Conservation (phyloP, 2,329 filamentous ascomycete genomes). For the Thelonectria blattea region DNA sequence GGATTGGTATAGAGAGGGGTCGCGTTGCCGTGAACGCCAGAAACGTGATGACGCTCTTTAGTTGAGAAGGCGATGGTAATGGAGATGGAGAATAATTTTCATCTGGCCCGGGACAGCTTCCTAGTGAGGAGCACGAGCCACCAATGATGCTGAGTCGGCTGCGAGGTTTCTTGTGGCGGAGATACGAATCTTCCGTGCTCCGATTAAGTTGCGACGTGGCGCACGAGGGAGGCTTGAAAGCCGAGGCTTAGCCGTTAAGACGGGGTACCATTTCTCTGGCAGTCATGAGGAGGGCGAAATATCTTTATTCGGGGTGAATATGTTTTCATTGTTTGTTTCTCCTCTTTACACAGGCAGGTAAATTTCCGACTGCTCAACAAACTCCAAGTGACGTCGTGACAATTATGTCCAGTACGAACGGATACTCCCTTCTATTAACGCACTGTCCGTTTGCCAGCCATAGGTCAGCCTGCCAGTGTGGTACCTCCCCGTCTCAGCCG, state of each 20-base stretch:
- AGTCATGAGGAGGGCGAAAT: not conserved
- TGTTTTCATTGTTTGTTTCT: too few relatives aligned
- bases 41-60: constrained; percentile 41
- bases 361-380: too few relatives aligned
- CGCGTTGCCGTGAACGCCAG: constrained; percentile 39
- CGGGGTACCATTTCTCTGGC: not conserved
- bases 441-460: too few relatives aligned
- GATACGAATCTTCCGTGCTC: constrained; percentile 28
- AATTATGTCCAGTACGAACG: too few relatives aligned
- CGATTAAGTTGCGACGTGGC: constrained; percentile 7
- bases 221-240: not conserved
- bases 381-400: too few relatives aligned
- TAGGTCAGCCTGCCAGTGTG: too few relatives aligned
- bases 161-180: constrained; percentile 27
- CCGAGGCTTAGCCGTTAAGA: constrained; percentile 22
- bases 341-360: too few relatives aligned
- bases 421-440: too few relatives aligned
- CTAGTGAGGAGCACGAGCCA: constrained; percentile 40
- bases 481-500: too few relatives aligned
- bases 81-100: constrained; percentile 47
- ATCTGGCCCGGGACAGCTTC: constrained; percentile 39
- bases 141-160: constrained; percentile 36
- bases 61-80: constrained; percentile 25
- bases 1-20: constrained; percentile 31
- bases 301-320: not conserved